Evolutionary conservation across 2,329 filamentous ascomycete genomes (phyloP).

Genomic region (Cytospora leucostoma): DNA sequence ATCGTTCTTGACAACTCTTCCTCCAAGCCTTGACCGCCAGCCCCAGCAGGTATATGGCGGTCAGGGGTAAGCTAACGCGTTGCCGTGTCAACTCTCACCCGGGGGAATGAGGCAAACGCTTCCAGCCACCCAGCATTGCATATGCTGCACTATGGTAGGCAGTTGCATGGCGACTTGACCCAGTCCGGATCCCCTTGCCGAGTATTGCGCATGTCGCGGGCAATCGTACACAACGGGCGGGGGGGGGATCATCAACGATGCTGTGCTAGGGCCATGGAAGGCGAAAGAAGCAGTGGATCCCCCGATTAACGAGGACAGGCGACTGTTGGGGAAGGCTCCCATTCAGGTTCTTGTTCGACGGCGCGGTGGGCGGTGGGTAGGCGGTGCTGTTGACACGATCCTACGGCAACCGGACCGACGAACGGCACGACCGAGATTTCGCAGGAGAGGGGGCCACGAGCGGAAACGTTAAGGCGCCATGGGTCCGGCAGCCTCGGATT

Average conservation of each 20-base stretch:
- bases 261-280: constrained; percentile 17
- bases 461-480: constrained; percentile 22
- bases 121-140: constrained; percentile 26
- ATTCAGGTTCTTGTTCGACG: not conserved
- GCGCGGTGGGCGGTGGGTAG: not conserved
- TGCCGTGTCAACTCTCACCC: constrained; percentile 19
- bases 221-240: not conserved
- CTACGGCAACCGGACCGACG: constrained; percentile 19
- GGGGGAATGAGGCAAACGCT: not conserved
- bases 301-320: constrained; percentile 22
- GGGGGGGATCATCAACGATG: constrained; percentile 11
- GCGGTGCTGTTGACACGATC: constrained; percentile 9
- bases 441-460: constrained; percentile 18
- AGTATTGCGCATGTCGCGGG: constrained; percentile 18
- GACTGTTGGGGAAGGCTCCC: constrained; percentile 15
- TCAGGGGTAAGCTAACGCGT: constrained; percentile 18
- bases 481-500: constrained; percentile 20
- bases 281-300: constrained; percentile 21
- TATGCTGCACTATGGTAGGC: not conserved
- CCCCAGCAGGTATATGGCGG: constrained; percentile 23
- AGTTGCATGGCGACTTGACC: not conserved
- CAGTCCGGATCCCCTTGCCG: not conserved
- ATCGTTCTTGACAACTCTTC: constrained; percentile 17
- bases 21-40: constrained; percentile 22
- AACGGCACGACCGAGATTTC: constrained; percentile 27